Evolutionary conservation across 2,329 filamentous ascomycete species (phyloP).

Genomic region (Alternaria dauci): DNA sequence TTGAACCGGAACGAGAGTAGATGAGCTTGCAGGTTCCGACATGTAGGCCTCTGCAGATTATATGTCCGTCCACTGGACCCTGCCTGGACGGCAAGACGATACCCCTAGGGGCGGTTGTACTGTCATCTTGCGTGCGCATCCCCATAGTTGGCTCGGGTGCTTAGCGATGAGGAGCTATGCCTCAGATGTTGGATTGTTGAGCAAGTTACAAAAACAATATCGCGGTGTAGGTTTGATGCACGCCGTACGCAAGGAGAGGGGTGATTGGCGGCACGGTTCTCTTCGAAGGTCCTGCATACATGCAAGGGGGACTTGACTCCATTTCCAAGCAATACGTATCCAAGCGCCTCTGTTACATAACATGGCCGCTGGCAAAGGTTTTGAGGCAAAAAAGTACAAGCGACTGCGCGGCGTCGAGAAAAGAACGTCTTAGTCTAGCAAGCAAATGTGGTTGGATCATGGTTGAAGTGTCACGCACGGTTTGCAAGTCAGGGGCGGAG

Average conservation of each 20-base stretch:
- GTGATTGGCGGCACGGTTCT: slow-evolving; percentile 5
- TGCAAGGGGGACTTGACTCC: slow-evolving; percentile 1
- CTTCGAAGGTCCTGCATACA: not conserved
- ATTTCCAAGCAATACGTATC: not conserved
- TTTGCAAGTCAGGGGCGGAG: not conserved
- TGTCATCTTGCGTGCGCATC: slow-evolving; percentile 7
- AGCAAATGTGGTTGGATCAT: not conserved
- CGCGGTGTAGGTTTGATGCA: slow-evolving; percentile 1
- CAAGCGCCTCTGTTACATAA: slow-evolving; percentile 2
- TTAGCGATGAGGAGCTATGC: not conserved
- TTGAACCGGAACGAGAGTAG: not conserved
- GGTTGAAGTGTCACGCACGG: not conserved
- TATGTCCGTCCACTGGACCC: slow-evolving; percentile 2
- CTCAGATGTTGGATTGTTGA: slow-evolving; percentile 1
- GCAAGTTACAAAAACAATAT: not conserved
- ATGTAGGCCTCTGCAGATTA: not conserved
- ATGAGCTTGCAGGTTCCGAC: not conserved
- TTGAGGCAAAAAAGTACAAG: not conserved
- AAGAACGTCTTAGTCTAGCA: not conserved
- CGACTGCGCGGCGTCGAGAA: not conserved
- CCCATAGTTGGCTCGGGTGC: not conserved
- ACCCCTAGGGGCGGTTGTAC: not conserved
- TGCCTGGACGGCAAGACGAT: not conserved
- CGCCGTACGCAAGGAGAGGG: not conserved
- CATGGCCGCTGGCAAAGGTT: not conserved